A percentile compares a stretch with the other conserved stretches of the same genome.
phyloP scores from a whole-genome alignment of 352 stramenopile genomes.

The Globisporangium alternatum region DNA sequence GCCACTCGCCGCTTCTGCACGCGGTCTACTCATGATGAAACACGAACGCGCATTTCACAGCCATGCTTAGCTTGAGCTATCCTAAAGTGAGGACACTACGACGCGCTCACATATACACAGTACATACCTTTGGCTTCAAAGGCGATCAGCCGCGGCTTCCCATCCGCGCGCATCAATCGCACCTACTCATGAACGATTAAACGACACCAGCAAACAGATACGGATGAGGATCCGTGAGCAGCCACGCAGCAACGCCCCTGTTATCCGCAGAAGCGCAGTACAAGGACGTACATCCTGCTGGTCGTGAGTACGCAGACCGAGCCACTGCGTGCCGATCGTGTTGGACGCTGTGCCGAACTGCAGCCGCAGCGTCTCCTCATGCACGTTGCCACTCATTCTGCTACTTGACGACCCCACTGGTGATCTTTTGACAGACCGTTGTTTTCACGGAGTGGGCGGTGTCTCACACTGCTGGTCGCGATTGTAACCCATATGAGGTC shows the following conservation, averaged over 20 bases:
- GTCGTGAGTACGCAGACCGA: slow-evolving; percentile 42
- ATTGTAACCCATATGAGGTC: too few relatives aligned
- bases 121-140: slow-evolving; percentile 73
- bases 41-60: too few relatives aligned
- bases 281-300: slow-evolving; percentile 28
- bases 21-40: slow-evolving; percentile 24
- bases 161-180: slow-evolving; percentile 28
- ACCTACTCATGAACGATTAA: slow-evolving; percentile 8
- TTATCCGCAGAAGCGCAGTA: background rate
- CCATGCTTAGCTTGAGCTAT: background rate
- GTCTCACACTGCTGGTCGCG: too few relatives aligned
- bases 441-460: too few relatives aligned
- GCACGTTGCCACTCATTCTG: slow-evolving; percentile 16
- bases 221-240: background rate
- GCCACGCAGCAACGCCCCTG: background rate
- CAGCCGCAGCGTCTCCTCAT: slow-evolving; percentile 61
- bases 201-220: background rate
- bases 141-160: slow-evolving; percentile 45
- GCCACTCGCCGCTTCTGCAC: slow-evolving; percentile 32
- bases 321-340: slow-evolving; percentile 63
- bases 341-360: slow-evolving; percentile 71
- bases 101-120: background rate
- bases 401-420: background rate
- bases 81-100: background rate
- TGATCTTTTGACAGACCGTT: background rate